Conservation (phyloP, 441 rosid species). For the Arabidopsis lyrata region DNA sequence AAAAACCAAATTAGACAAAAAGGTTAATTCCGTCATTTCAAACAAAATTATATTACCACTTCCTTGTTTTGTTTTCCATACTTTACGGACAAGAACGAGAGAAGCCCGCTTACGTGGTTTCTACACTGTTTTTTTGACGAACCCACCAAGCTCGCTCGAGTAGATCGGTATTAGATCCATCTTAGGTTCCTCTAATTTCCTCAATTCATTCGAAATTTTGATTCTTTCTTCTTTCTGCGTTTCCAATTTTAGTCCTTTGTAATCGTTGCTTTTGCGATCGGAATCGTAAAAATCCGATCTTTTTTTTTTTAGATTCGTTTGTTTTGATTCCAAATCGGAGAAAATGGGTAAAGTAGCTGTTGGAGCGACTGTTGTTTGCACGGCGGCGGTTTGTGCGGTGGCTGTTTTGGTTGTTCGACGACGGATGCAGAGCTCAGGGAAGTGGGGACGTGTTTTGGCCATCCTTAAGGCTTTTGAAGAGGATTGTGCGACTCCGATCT, state of each 20-base stretch:
- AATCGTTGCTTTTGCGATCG: not conserved
- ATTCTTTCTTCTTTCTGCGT: not conserved
- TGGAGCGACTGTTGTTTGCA: conserved; percentile 49
- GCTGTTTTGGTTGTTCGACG: conserved; percentile 48
- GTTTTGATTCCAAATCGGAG: conserved; percentile 19
- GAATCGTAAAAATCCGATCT: not conserved
- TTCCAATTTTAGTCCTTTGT: not conserved
- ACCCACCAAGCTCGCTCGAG: conserved; percentile 34
- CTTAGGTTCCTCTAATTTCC: not conserved
- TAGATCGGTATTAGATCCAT: conserved; percentile 32
- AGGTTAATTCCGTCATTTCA: not conserved
- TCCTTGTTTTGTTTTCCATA: not conserved
- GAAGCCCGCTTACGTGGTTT: conserved; percentile 27
- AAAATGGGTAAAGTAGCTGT: conserved; percentile 57
- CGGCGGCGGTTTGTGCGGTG: conserved; percentile 49
- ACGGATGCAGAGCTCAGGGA: conserved; percentile 58
- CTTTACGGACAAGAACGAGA: conserved; percentile 16
- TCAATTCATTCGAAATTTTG: not conserved
- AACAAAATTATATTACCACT: not conserved
- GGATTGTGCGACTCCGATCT: conserved; percentile 58
- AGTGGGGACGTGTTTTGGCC: conserved; percentile 56
- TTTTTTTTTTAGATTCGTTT: conserved; percentile 10
- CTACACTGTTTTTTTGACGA: conserved; percentile 27
- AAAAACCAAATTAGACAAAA: conserved; percentile 3
- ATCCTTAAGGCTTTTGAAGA: conserved; percentile 64